Conservation (phyloP, 192 early-diverging fungal species). For the Spizellomyces sp. region DNA sequence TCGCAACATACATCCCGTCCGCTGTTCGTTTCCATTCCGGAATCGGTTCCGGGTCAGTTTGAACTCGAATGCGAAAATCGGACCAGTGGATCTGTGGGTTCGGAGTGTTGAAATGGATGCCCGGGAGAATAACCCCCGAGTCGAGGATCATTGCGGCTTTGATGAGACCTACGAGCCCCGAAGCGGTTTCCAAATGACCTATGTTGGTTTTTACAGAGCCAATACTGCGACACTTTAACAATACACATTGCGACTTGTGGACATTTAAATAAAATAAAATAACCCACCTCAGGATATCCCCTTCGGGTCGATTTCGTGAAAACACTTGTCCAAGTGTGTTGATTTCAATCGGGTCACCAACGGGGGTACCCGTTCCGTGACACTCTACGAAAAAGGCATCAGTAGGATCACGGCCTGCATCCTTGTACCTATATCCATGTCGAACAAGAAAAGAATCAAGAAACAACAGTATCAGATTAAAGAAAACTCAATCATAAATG, state of each 20-base stretch:
- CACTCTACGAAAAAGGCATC: slow-evolving; percentile 39
- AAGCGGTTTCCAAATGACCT: slow-evolving; percentile 33
- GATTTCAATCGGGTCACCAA: slow-evolving; percentile 42
- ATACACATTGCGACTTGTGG: neutral
- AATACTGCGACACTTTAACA: neutral
- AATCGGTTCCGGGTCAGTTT: slow-evolving; percentile 30
- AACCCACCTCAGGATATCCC: neutral
- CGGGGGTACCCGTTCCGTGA: slow-evolving; percentile 38
- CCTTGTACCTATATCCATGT: no score
- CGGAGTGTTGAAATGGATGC: slow-evolving; percentile 29
- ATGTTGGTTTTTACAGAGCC: slow-evolving; percentile 39
- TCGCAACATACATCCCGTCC: slow-evolving; percentile 31
- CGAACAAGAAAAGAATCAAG: no score
- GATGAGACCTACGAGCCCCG: slow-evolving; percentile 26
- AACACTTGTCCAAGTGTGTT: slow-evolving; percentile 35
- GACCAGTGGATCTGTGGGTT: slow-evolving; percentile 36
- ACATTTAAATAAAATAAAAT: neutral
- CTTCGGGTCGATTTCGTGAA: slow-evolving; percentile 8
- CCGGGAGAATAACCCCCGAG: slow-evolving; percentile 24
- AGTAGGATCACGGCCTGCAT: slow-evolving; percentile 13
- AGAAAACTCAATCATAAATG: no score
- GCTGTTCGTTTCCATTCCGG: neutral
- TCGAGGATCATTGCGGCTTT: slow-evolving; percentile 38
- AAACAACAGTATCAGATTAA: no score
- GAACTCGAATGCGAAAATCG: slow-evolving; percentile 26